A percentile compares a stretch with the other conserved stretches of the same genome.
These are phyloP conservation scores for Trichoderma hamatum DNA, from an alignment of 2,329 filamentous ascomycete genomes.

Conservation along the genomic window DNA sequence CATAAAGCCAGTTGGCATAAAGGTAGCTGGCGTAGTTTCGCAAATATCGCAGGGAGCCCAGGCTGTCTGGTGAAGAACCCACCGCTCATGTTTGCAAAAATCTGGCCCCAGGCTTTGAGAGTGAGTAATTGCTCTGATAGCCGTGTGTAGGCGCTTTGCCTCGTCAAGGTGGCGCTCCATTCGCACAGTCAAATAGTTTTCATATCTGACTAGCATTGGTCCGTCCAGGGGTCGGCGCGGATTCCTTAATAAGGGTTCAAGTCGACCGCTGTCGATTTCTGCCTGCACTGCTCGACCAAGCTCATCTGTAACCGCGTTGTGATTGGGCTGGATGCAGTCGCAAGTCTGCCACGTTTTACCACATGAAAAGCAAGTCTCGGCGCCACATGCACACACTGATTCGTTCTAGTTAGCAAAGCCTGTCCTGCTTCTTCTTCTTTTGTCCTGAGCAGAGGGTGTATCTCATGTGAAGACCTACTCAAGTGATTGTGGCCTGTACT, in stretches of 20 bases:
- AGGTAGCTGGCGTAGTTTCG: no score
- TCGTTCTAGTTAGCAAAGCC: neutral
- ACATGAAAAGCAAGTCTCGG: neutral
- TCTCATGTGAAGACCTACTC: slow-evolving; percentile 41
- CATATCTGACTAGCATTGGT: neutral
- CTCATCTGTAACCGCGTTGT: neutral
- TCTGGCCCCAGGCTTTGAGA: neutral
- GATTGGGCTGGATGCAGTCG: neutral
- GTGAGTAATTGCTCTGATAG: neutral
- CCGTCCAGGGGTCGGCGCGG: neutral
- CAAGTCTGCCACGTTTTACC: neutral
- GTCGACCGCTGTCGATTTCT: neutral
- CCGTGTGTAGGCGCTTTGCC: neutral
- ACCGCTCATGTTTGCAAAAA: neutral
- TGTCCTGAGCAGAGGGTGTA: neutral
- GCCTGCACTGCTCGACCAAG: neutral
- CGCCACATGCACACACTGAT: neutral
- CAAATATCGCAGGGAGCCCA: neutral
- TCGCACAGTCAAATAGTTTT: neutral
- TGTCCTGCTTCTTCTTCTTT: neutral
- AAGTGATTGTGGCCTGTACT: slow-evolving; percentile 57
- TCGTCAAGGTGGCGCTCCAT: neutral
- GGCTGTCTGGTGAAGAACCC: neutral
- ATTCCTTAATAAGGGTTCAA: neutral
- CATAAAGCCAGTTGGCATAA: neutral